Evolutionary conservation across 495 filamentous ascomycete species (phyloP), one percentile per base, ranked within the genome.

Genomic region (Lepidopterella palustris): DNA sequence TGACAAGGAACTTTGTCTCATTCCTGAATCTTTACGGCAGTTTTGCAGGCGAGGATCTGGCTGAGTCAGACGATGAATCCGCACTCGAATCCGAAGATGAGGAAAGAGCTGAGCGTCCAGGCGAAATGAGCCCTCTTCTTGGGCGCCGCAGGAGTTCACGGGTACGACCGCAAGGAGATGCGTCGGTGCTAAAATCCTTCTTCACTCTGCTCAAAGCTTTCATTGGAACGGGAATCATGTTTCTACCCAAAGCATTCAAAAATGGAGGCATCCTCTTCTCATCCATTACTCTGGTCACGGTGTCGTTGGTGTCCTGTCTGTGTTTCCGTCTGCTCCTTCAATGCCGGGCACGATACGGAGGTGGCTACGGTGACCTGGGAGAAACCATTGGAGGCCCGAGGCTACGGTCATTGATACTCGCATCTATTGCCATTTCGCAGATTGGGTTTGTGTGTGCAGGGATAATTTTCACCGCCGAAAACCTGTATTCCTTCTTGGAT

Each of bases 31-130:
- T 88, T 5, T 89, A 88, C 67, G 85, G 85, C 0, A 80, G 77
- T 50, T 89, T 89, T 67, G 86, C 86, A 0, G 86, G 85, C 5
- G 86, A 89, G 64, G 85, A 88, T 58, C 76, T 89, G 11, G 80
- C 73, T 3, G 86, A 88, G 47, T 80, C 81, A 0, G 83, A 85
- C 4, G 80, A 84, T 35, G 84, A 87, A 51, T 77, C 74, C 21
- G 70, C 77, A 15, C 55, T 70, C 4, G 75, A 72, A 0, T 74
- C 71, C 9, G 77, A 76, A 2, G 76, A 77, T 5, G 79, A 76
- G 21, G 80, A 75, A 18, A 67, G 66, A 31, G 67, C 66, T 18
- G 74, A 73, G 31, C 72, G 73, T 24, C 66, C 64, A 21, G 57
- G 47, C 15, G 70, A 76, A 74, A 29, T 57, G 24, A 60, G 70